phyloP scores from a whole-genome alignment of 306 rosid species.

The Corylus americana region DNA sequence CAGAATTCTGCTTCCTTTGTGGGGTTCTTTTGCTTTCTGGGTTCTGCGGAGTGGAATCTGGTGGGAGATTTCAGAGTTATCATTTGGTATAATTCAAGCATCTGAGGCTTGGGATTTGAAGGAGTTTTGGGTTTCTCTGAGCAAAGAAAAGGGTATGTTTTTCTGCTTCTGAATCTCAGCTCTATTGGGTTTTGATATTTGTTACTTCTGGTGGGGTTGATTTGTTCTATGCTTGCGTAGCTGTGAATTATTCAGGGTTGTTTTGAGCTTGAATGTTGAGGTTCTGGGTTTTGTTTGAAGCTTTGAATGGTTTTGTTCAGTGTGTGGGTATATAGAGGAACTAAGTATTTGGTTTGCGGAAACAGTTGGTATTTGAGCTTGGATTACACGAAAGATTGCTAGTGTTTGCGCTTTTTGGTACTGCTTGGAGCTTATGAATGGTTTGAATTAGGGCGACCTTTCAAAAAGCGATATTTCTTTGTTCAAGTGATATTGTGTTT shows the following conservation, averaged over 20 bases:
- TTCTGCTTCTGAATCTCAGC: constrained; percentile 37
- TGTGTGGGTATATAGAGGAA: constrained; percentile 27
- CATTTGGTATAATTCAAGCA: background rate
- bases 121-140: constrained; percentile 11
- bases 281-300: constrained; percentile 13
- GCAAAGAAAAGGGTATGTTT: constrained; percentile 43
- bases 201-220: constrained; percentile 32
- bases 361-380: constrained; percentile 14
- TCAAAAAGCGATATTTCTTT: constrained; percentile 16
- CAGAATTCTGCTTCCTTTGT: background rate
- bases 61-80: constrained; percentile 20
- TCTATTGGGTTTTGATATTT: constrained; percentile 40
- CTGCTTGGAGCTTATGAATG: constrained; percentile 35
- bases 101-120: constrained; percentile 13
- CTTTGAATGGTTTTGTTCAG: constrained; percentile 28
- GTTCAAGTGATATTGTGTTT: constrained; percentile 25
- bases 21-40: background rate
- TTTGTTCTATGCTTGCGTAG: constrained; percentile 7
- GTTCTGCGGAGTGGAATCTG: constrained; percentile 1
- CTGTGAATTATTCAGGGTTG: constrained; percentile 10
- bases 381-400: constrained; percentile 8
- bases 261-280: constrained; percentile 24
- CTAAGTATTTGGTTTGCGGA: constrained; percentile 19
- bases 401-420: constrained; percentile 21
- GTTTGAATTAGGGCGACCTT: constrained; percentile 39